Evolutionary conservation across 2,329 filamentous ascomycete species (phyloP).

Genomic region (Monosporascus sp.): DNA sequence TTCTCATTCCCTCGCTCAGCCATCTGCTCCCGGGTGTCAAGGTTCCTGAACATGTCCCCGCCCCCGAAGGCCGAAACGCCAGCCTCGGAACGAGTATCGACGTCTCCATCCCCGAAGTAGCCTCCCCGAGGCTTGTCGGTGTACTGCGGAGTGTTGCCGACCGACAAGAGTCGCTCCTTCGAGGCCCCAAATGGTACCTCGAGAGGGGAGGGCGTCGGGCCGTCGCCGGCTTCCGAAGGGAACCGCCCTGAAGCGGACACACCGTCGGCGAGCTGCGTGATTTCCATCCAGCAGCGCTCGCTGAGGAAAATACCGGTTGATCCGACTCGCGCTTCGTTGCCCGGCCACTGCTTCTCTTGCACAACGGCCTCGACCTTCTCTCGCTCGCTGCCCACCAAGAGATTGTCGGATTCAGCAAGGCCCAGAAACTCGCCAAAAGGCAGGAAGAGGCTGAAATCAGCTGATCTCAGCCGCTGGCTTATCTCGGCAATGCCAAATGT

Average conservation of each 20-base stretch:
- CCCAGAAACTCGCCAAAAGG: conserved; percentile 95
- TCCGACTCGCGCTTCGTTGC: conserved; percentile 84
- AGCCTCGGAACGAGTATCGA: conserved; percentile 84
- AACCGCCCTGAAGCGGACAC: conserved; percentile 49
- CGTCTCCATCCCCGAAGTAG: conserved; percentile 74
- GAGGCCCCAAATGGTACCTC: conserved; percentile 54
- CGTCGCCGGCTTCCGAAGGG: conserved; percentile 58
- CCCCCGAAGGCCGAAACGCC: conserved; percentile 85
- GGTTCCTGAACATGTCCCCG: conserved; percentile 96
- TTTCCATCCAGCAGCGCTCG: conserved; percentile 90
- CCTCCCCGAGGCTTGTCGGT: conserved; percentile 71
- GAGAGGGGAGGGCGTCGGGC: conserved; percentile 50
- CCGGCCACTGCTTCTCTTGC: conserved; percentile 86
- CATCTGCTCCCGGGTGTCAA: conserved; percentile 91
- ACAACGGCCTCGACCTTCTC: conserved; percentile 91
- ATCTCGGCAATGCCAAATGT: conserved; percentile 96
- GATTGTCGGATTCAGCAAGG: conserved; percentile 74
- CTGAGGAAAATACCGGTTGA: conserved; percentile 93
- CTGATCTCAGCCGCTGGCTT: conserved; percentile 84
- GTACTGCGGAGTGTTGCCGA: conserved; percentile 52
- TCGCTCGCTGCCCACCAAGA: conserved; percentile 83
- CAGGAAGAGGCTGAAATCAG: conserved; percentile 92
- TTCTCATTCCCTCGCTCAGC: conserved; percentile 92
- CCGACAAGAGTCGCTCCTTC: conserved; percentile 52
- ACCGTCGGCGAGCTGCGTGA: conserved; percentile 68